These are phyloP conservation scores for Globisporangium irregulare DNA, from an alignment of 352 stramenopile genomes.

Conservation along the genomic window DNA sequence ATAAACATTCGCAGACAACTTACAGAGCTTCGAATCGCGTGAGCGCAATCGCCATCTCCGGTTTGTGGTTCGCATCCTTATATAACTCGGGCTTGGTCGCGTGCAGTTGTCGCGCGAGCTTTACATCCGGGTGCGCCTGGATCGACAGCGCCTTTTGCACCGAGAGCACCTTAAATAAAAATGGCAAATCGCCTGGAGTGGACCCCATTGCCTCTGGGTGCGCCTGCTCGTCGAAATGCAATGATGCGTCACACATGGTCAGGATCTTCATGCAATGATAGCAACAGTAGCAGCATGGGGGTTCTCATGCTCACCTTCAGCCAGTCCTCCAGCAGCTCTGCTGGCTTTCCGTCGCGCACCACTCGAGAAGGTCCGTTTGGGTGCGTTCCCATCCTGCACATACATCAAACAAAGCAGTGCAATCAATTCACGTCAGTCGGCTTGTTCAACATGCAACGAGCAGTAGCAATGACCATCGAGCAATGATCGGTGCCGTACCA, in stretches of 20 bases:
- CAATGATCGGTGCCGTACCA: constrained; percentile 46
- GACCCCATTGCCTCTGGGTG: constrained; percentile 39
- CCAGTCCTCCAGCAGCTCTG: constrained; percentile 69
- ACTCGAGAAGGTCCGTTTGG: constrained; percentile 87
- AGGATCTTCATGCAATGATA: background rate
- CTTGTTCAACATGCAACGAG: constrained; percentile 9
- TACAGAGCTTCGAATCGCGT: constrained; percentile 95
- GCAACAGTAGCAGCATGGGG: background rate
- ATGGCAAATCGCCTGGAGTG: constrained; percentile 88
- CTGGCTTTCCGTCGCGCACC: constrained; percentile 36
- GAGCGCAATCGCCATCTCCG: constrained; percentile 98
- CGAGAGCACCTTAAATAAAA: constrained; percentile 98
- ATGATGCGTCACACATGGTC: background rate
- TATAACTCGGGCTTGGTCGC: constrained; percentile 91
- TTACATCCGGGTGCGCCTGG: constrained; percentile 90
- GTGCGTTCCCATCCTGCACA: constrained; percentile 92
- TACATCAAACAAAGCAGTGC: constrained; percentile 3
- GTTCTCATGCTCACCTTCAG: constrained; percentile 36
- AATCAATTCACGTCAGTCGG: constrained; percentile 11
- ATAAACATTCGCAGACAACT: constrained; percentile 14
- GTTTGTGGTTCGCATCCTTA: constrained; percentile 99
- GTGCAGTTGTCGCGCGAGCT: constrained; percentile 78
- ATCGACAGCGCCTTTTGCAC: constrained; percentile 98
- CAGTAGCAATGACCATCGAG: background rate
- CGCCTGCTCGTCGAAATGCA: constrained; percentile 9